Base-by-base conservation (phyloP, 208 protist genomes). In the Willaertia magna region DNA sequence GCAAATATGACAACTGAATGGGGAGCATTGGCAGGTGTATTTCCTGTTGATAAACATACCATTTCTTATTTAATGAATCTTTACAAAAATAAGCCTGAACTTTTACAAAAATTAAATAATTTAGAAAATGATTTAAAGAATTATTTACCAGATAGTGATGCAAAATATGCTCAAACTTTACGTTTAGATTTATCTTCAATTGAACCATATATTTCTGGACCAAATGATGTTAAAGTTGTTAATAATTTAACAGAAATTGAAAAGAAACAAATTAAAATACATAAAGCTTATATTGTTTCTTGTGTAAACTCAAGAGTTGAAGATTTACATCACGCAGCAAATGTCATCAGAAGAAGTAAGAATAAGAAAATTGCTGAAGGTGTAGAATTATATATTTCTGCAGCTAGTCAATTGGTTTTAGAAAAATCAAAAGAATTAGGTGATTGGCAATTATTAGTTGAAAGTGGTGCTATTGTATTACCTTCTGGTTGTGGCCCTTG, bases 1-100 rank as follows among this genome's bases (percentile, higher is more conserved):
- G 90, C 92, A 12, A 94, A 94, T 79, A 94, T 94, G 92, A 93
- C 92, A 12, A 94, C 92, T 12, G 92, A 94, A 79, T 94, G 92
- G 92, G 92, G 91, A 26, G 90, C 89, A 14, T 76, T 91, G 3
- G 91, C 89, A 14, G 92, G 91, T 9, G 84, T 94, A 47, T 94
- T 94, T 79, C 91, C 91, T 18, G 84, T 89, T 18, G 92, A 94
- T 83, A 84, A 87, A 22, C 47, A 74, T 6, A 78, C 86, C 18
- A 47, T 91, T 39, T 85, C 89, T 4, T 93, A 91, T 91, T 47
- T 91, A 30, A 85, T 43, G 26, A 52, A 86, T 7, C 49, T 82
- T 16, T 55, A 88, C 39, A 16, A 12, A 22, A 14, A 42, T 44
- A 78, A 78, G 1, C 30, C 74, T 6, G 26, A 78, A 7, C 42